A percentile compares a stretch with the other conserved stretches of the same genome.
Evolutionary conservation across 148 eudicot species (phyloP).

Genomic region (Silene conica): DNA sequence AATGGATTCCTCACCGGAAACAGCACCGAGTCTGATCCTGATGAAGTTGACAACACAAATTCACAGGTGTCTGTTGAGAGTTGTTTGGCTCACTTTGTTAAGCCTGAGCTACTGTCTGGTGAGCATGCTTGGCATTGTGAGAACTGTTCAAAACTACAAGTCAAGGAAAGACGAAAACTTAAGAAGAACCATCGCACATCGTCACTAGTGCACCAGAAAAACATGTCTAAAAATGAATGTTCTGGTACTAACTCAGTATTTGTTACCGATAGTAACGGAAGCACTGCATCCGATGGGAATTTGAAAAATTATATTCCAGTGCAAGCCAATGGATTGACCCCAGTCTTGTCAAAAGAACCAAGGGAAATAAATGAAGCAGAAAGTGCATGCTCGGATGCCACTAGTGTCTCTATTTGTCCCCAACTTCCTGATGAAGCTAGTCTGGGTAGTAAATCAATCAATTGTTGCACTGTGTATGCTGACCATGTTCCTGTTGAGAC

Average conservation of each 20-base stretch:
- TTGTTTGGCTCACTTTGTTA: slow-evolving; percentile 69
- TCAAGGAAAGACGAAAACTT: slow-evolving; percentile 36
- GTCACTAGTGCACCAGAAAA: slow-evolving; percentile 11
- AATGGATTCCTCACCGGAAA: slow-evolving; percentile 37
- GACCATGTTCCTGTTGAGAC: slow-evolving; percentile 20
- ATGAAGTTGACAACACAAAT: slow-evolving; percentile 80
- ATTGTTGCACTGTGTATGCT: slow-evolving; percentile 14
- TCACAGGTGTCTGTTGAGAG: slow-evolving; percentile 83
- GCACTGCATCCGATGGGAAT: slow-evolving; percentile 20
- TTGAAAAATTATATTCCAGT: slow-evolving; percentile 18
- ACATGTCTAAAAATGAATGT: slow-evolving; percentile 29
- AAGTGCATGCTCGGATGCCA: slow-evolving; percentile 13
- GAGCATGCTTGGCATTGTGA: slow-evolving; percentile 97
- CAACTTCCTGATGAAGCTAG: slow-evolving; percentile 22
- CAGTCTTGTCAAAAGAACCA: slow-evolving; percentile 17
- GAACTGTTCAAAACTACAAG: slow-evolving; percentile 62
- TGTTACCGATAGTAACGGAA: slow-evolving; percentile 18
- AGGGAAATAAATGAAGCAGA: slow-evolving; percentile 25
- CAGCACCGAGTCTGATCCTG: slow-evolving; percentile 75
- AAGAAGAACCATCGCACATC: slow-evolving; percentile 31
- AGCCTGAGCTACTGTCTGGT: slow-evolving; percentile 66
- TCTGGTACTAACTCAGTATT: slow-evolving; percentile 5
- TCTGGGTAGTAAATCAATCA: slow-evolving; percentile 13
- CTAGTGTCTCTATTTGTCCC: slow-evolving; percentile 16
- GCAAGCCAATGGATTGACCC: slow-evolving; percentile 14